Evolutionary conservation across 2,329 filamentous ascomycete genomes (phyloP).

Genomic region (Arthroderma uncinatum): DNA sequence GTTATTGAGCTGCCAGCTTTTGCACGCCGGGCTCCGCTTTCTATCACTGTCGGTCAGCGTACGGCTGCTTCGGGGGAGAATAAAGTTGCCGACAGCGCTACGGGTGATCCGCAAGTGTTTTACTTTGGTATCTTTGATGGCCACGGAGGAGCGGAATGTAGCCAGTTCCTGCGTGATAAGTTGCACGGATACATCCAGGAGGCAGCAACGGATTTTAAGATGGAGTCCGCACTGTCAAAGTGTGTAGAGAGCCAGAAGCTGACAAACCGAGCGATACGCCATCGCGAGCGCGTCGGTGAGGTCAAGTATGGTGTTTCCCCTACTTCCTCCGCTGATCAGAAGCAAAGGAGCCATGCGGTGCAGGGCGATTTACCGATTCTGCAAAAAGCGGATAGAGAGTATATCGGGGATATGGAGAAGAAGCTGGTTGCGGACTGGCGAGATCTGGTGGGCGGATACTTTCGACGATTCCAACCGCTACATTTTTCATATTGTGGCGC

Average conservation of each 20-base stretch:
- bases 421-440: conserved; percentile 67
- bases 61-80: conserved; percentile 34
- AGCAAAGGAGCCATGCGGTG: conserved; percentile 9
- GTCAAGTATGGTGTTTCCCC: not conserved
- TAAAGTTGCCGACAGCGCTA: conserved; percentile 59
- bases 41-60: conserved; percentile 36
- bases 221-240: conserved; percentile 60
- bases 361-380: conserved; percentile 37
- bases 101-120: conserved; percentile 89
- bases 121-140: conserved; percentile 97
- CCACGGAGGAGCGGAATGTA: conserved; percentile 82
- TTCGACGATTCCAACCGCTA: conserved; percentile 74
- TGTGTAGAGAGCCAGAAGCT: conserved; percentile 10
- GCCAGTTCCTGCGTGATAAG: conserved; percentile 70
- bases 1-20: conserved; percentile 91
- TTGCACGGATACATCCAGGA: conserved; percentile 84
- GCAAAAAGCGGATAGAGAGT: conserved; percentile 45
- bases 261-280: conserved; percentile 8
- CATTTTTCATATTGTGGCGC: conserved; percentile 50
- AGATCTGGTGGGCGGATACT: conserved; percentile 83
- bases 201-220: conserved; percentile 61
- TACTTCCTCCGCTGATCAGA: not conserved
- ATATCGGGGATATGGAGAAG: conserved; percentile 57
- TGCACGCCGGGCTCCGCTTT: conserved; percentile 66
- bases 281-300: conserved; percentile 1